Conservation (phyloP, 805 yeast species). For the Metschnikowia amazonensis region DNA sequence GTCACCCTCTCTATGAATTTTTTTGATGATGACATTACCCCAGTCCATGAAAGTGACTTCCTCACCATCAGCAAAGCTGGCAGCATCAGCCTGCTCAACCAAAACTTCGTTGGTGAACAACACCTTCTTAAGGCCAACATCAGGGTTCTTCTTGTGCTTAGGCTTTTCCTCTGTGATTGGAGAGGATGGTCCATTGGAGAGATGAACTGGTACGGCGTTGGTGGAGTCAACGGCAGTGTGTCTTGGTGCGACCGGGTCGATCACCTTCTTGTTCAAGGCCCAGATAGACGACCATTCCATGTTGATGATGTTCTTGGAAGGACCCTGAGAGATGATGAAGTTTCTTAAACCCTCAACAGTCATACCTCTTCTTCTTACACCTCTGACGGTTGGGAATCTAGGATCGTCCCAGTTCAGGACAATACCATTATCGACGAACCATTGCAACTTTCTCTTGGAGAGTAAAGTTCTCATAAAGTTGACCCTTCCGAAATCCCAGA, state of each 20-base stretch:
- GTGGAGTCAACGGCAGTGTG: slow-evolving; percentile 70
- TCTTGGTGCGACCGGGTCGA: slow-evolving; percentile 97
- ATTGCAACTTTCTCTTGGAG: slow-evolving; percentile 96
- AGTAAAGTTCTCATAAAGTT: slow-evolving; percentile 93
- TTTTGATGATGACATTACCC: slow-evolving; percentile 87
- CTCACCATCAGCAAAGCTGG: slow-evolving; percentile 67
- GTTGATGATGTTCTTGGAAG: slow-evolving; percentile 94
- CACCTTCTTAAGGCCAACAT: slow-evolving; percentile 79
- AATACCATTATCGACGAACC: slow-evolving; percentile 92
- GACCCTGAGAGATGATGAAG: slow-evolving; percentile 94
- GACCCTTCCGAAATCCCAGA: slow-evolving; percentile 98
- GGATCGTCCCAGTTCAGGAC: slow-evolving; percentile 99
- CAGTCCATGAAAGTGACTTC: slow-evolving; percentile 98
- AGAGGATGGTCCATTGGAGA: slow-evolving; percentile 65
- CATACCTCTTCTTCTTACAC: slow-evolving; percentile 99
- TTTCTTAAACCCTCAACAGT: slow-evolving; percentile 94
- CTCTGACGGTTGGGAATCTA: slow-evolving; percentile 98
- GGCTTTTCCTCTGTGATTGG: slow-evolving; percentile 71
- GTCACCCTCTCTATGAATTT: slow-evolving; percentile 59
- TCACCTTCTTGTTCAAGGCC: slow-evolving; percentile 96
- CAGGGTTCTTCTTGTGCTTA: slow-evolving; percentile 94
- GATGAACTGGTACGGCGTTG: slow-evolving; percentile 65
- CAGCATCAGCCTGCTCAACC: slow-evolving; percentile 84
- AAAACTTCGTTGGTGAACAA: slow-evolving; percentile 59
- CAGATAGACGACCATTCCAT: slow-evolving; percentile 97